Percentiles rank a stretch among this genome's conserved stretches.
These are phyloP conservation scores for Suhomyces sp. DNA, from an alignment of 805 yeast species.

Conservation along the genomic window DNA sequence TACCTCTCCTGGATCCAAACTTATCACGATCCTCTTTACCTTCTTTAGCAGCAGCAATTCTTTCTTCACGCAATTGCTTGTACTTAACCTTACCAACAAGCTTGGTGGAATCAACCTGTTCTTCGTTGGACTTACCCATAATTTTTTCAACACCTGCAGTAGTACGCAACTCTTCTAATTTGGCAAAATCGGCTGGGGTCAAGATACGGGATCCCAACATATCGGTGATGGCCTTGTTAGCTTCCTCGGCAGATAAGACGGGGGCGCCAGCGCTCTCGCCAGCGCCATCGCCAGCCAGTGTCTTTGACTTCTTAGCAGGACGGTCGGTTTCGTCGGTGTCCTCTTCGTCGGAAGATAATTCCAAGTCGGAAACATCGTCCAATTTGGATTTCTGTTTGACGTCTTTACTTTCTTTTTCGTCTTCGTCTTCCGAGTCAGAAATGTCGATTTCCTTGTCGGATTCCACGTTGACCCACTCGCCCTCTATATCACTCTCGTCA, in stretches of 20 bases:
- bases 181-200: conserved; percentile 98
- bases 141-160: conserved; percentile 84
- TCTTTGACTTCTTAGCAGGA: conserved; percentile 22
- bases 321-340: conserved; percentile 30
- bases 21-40: conserved; percentile 92
- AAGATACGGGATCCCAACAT: conserved; percentile 72
- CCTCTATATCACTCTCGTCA: conserved; percentile 61
- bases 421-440: conserved; percentile 48
- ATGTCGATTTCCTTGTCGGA: conserved; percentile 73
- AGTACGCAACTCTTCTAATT: conserved; percentile 79
- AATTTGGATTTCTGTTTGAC: conserved; percentile 24
- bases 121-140: conserved; percentile 74
- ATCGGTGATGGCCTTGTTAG: conserved; percentile 41
- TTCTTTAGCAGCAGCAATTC: conserved; percentile 80
- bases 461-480: conserved; percentile 89
- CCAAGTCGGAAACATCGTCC: conserved; percentile 29
- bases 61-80: conserved; percentile 87
- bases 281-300: conserved; percentile 10
- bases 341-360: conserved; percentile 23
- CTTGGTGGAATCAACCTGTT: conserved; percentile 72
- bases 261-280: conserved; percentile 46
- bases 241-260: not conserved
- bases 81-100: conserved; percentile 77
- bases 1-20: conserved; percentile 85
- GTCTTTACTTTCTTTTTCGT: conserved; percentile 37